Percentiles rank a stretch among this genome's conserved stretches.
Evolutionary conservation across 2,329 filamentous ascomycete genomes (phyloP).

Genomic region (Fusarium tanahbumbuense): DNA sequence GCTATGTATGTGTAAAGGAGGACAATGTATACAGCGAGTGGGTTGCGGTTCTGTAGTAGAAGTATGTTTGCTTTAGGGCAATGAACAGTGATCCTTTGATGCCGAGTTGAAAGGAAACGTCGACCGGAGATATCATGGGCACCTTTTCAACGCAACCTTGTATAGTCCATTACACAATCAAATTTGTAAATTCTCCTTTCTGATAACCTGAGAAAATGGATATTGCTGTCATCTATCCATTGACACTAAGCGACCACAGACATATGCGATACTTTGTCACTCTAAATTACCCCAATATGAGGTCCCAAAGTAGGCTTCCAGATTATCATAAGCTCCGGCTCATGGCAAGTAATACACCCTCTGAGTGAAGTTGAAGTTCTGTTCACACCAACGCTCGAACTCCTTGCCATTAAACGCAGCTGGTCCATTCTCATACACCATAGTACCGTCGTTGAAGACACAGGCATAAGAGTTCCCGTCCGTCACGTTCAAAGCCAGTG

Average conservation of each 20-base stretch:
- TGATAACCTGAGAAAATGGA: conserved; percentile 35
- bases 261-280: conserved; percentile 16
- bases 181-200: conserved; percentile 37
- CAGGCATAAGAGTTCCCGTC: conserved; percentile 25
- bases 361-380: conserved; percentile 24
- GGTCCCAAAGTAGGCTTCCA: not conserved
- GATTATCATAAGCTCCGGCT: not conserved
- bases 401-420: conserved; percentile 14
- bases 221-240: too few species aligned
- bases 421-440: conserved; percentile 13
- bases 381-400: conserved; percentile 37
- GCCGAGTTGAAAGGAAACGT: conserved; percentile 22
- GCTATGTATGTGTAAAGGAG: conserved; percentile 21
- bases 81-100: conserved; percentile 42
- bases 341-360: not conserved
- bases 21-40: conserved; percentile 33
- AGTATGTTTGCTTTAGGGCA: conserved; percentile 22
- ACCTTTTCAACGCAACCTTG: conserved; percentile 28
- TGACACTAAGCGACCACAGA: not conserved
- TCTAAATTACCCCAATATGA: conserved; percentile 13
- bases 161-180: conserved; percentile 18
- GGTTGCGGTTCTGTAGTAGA: conserved; percentile 35
- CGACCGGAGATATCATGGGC: conserved; percentile 25
- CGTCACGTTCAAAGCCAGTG: conserved; percentile 34
- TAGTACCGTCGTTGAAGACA: conserved; percentile 31